Percentiles rank a stretch among this genome's conserved stretches.
Conservation (phyloP, 495 filamentous ascomycete species). For the Tuber brumale region DNA sequence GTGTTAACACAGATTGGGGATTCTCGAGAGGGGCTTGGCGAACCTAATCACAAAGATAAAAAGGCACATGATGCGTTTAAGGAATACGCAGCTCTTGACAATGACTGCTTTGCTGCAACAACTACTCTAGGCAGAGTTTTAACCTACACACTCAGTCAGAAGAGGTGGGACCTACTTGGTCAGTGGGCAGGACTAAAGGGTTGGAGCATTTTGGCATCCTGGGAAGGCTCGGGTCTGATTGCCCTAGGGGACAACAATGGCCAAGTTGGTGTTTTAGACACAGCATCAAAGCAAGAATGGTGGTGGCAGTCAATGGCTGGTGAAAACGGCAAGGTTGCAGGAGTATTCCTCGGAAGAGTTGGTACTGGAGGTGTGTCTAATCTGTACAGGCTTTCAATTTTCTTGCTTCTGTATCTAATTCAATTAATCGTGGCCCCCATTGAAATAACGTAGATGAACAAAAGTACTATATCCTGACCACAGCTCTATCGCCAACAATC, state of each 20-base stretch:
- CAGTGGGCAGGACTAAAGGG: constrained; percentile 11
- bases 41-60: constrained; percentile 14
- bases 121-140: constrained; percentile 58
- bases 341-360: constrained; percentile 22
- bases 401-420: constrained; percentile 18
- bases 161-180: constrained; percentile 21
- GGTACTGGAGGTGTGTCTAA: constrained; percentile 26
- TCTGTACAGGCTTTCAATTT: not conserved
- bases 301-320: constrained; percentile 23
- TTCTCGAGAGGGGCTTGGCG: not conserved
- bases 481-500: constrained; percentile 17
- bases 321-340: constrained; percentile 33
- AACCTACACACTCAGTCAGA: constrained; percentile 42
- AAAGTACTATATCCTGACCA: constrained; percentile 34
- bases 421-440: not conserved
- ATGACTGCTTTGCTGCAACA: constrained; percentile 53
- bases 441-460: constrained; percentile 14
- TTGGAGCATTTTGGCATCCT: constrained; percentile 30
- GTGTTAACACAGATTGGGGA: constrained; percentile 13
- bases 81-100: constrained; percentile 59
- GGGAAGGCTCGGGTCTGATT: constrained; percentile 28
- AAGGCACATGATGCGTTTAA: constrained; percentile 51
- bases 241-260: constrained; percentile 29
- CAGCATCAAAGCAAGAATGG: constrained; percentile 7
- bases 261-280: constrained; percentile 25